phyloP scores from a whole-genome alignment of 768 basidiomycete genomes.

The Russula foetens region DNA sequence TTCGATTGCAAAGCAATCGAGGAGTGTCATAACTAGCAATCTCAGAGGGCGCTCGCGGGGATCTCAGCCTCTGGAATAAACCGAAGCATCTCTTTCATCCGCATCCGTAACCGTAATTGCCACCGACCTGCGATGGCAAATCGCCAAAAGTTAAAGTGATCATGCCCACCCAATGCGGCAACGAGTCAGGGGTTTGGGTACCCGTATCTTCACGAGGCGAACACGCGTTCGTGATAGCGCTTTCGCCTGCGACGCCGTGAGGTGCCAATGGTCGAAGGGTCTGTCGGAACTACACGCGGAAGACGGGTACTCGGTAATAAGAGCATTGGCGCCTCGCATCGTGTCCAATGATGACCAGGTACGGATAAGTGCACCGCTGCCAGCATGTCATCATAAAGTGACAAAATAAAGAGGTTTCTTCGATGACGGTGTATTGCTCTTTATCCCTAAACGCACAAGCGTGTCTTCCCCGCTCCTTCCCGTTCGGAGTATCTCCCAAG shows the following conservation, averaged over 20 bases:
- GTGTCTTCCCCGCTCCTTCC: slow-evolving; percentile 2
- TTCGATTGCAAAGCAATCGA: slow-evolving; percentile 13
- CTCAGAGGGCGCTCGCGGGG: slow-evolving; percentile 7
- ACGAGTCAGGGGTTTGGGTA: slow-evolving; percentile 4
- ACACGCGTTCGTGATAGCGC: slow-evolving; percentile 14
- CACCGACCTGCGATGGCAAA: slow-evolving; percentile 17
- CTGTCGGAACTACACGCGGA: slow-evolving; percentile 11
- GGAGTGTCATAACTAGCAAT: slow-evolving; percentile 1
- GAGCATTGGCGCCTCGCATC: background rate
- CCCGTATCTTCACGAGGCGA: slow-evolving; percentile 15
- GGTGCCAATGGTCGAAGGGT: slow-evolving; percentile 13
- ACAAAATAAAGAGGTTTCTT: background rate
- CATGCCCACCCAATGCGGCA: slow-evolving; percentile 9
- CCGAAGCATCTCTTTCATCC: slow-evolving; percentile 11
- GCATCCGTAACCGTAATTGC: slow-evolving; percentile 9
- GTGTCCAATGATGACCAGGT: slow-evolving; percentile 6
- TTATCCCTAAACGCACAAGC: slow-evolving; percentile 6
- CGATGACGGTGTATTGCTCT: slow-evolving; percentile 6
- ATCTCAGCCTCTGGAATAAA: slow-evolving; percentile 12
- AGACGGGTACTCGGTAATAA: background rate
- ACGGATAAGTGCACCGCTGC: slow-evolving; percentile 16
- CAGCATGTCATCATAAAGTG: slow-evolving; percentile 14
- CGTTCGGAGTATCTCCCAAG: slow-evolving; percentile 21
- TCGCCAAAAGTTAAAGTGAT: slow-evolving; percentile 22
- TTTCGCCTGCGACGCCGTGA: slow-evolving; percentile 5